These are phyloP conservation scores for Prunus yedoensis DNA, from an alignment of 331 rosid genomes.

Conservation along the genomic window DNA sequence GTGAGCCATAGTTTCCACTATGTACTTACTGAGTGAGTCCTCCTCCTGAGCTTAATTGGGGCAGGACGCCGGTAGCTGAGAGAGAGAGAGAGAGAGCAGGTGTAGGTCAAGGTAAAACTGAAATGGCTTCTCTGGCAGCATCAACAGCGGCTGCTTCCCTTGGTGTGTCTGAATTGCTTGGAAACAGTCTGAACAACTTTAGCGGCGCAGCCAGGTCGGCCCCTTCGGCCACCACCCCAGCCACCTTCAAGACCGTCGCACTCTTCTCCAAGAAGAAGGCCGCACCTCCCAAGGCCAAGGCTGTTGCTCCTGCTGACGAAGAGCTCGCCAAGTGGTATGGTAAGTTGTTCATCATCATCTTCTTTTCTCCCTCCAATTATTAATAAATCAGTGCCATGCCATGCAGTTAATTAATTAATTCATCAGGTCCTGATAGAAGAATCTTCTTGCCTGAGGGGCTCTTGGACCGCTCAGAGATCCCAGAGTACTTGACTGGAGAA, in stretches of 20 bases:
- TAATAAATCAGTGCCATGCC: not conserved
- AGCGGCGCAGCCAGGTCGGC: slow-evolving; percentile 55
- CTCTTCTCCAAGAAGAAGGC: slow-evolving; percentile 75
- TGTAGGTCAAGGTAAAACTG: too few relatives aligned
- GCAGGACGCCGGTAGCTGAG: too few relatives aligned
- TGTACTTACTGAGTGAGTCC: not conserved
- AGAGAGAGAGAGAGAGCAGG: not conserved
- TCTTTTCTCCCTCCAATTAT: too few relatives aligned
- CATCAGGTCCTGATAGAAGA: slow-evolving; percentile 88
- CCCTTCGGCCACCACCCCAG: slow-evolving; percentile 57
- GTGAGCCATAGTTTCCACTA: slow-evolving; percentile 14
- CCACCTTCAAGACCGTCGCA: slow-evolving; percentile 79
- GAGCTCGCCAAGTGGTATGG: slow-evolving; percentile 99
- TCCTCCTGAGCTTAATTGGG: too few relatives aligned
- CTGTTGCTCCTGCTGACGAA: slow-evolving; percentile 52
- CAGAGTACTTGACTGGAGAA: slow-evolving; percentile 90
- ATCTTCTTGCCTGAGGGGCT: slow-evolving; percentile 88
- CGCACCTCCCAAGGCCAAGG: slow-evolving; percentile 57
- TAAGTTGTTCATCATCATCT: slow-evolving; percentile 33
- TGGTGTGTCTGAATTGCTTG: slow-evolving; percentile 85
- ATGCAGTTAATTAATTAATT: not conserved
- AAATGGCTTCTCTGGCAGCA: slow-evolving; percentile 82
- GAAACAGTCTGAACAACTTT: slow-evolving; percentile 62
- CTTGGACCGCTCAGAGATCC: slow-evolving; percentile 92
- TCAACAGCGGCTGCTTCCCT: slow-evolving; percentile 65